phyloP scores from a whole-genome alignment of 1,139 yeast species.

The Geotrichum siamense region DNA sequence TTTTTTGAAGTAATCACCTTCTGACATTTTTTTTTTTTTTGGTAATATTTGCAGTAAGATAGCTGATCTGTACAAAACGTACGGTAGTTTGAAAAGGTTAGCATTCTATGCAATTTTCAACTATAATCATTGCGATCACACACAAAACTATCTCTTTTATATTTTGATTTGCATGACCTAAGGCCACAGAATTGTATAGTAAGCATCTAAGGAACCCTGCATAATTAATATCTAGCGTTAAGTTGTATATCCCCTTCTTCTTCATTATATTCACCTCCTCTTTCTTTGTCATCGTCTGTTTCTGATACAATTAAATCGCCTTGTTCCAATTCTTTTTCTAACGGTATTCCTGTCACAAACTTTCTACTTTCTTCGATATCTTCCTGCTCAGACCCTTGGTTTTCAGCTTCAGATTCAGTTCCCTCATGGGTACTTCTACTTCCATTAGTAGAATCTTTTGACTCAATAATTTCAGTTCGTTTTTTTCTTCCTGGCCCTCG shows the following conservation, averaged over 20 bases:
- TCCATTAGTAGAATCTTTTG: slow-evolving; percentile 18
- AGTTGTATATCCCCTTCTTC: slow-evolving; percentile 18
- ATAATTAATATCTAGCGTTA: slow-evolving; percentile 10
- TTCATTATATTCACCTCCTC: slow-evolving; percentile 17
- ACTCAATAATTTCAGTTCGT: too few relatives aligned
- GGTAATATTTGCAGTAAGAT: too few relatives aligned
- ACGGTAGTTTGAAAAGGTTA: too few relatives aligned
- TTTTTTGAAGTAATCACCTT: too few relatives aligned
- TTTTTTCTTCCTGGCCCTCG: slow-evolving; percentile 16
- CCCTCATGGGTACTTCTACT: slow-evolving; percentile 18
- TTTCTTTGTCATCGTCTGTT: slow-evolving; percentile 11
- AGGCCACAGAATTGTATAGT: too few relatives aligned
- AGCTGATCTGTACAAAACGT: too few relatives aligned
- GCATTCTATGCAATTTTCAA: too few relatives aligned
- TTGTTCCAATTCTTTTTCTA: slow-evolving; percentile 19
- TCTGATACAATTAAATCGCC: slow-evolving; percentile 15
- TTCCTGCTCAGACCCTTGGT: slow-evolving; percentile 18
- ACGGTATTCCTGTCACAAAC: slow-evolving; percentile 17
- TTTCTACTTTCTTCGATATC: slow-evolving; percentile 12
- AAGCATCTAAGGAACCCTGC: too few relatives aligned
- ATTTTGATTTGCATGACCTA: not conserved
- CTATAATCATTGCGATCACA: too few relatives aligned
- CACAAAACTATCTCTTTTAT: too few relatives aligned
- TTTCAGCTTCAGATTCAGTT: slow-evolving; percentile 25
- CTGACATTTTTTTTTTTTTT: too few relatives aligned